Percentiles rank a stretch among this genome's conserved stretches.
These are phyloP conservation scores for Neurospora sp. DNA, from an alignment of 495 filamentous ascomycete species.

Conservation along the genomic window DNA sequence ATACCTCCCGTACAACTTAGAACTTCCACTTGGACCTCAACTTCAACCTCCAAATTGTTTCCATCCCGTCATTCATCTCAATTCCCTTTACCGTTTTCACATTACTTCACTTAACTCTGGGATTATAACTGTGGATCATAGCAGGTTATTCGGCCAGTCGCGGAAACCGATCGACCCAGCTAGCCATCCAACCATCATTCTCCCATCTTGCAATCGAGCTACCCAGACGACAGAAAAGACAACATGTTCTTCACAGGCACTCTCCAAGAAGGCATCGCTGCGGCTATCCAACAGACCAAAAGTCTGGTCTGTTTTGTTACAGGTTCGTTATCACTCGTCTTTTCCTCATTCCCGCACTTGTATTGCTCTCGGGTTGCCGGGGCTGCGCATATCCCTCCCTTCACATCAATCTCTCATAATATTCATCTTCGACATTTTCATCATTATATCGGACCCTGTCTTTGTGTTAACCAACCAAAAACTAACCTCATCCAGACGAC, in stretches of 20 bases:
- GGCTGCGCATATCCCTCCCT: neutral
- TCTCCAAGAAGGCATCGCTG: conserved; percentile 66
- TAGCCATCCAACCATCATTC: neutral
- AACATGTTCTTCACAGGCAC: conserved; percentile 72
- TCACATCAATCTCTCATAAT: neutral
- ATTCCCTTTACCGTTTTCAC: neutral
- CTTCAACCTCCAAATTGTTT: neutral
- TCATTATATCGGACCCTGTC: neutral
- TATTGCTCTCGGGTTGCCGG: neutral
- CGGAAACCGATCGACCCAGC: neutral
- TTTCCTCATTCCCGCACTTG: neutral
- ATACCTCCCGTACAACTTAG: neutral
- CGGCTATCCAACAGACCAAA: conserved; percentile 53
- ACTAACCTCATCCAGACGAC: conserved; percentile 38
- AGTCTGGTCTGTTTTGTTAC: conserved; percentile 41
- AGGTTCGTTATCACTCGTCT: conserved; percentile 20
- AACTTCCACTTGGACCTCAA: neutral
- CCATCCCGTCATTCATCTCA: neutral
- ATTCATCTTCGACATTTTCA: neutral
- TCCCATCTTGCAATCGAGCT: neutral
- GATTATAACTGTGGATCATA: neutral
- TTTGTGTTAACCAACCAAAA: neutral
- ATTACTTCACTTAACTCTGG: neutral
- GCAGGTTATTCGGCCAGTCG: neutral
- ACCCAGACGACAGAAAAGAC: neutral